A percentile compares a stretch with the other conserved stretches of the same genome.
These are phyloP conservation scores for Aurinia saxatilis DNA, from an alignment of 345 rosid species.

Conservation along the genomic window DNA sequence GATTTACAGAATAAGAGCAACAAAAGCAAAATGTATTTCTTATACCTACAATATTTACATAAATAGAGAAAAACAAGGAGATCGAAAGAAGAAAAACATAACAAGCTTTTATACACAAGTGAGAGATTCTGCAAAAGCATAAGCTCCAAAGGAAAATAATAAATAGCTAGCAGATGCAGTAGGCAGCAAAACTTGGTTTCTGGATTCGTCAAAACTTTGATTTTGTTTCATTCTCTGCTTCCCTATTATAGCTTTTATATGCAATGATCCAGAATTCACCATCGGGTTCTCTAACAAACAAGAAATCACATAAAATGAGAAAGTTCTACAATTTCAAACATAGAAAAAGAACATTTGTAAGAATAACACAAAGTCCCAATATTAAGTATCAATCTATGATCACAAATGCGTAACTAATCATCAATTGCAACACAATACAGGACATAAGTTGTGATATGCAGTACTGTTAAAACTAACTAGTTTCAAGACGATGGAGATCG, in stretches of 20 bases:
- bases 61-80: conserved; percentile 14
- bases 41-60: conserved; percentile 28
- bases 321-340: neutral
- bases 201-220: conserved; percentile 13
- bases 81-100: conserved; percentile 2
- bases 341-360: neutral
- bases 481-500: too few relatives aligned
- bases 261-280: neutral
- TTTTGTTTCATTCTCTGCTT: conserved; percentile 10
- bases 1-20: neutral
- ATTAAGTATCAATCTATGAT: neutral
- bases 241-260: neutral
- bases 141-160: conserved; percentile 1
- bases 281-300: neutral
- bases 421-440: neutral
- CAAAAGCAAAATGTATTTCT: conserved; percentile 9
- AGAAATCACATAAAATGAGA: neutral
- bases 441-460: too few relatives aligned
- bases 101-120: conserved; percentile 7
- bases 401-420: conserved; percentile 1
- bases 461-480: too few relatives aligned
- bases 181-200: conserved; percentile 20
- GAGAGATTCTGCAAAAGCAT: conserved; percentile 15
- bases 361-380: neutral
- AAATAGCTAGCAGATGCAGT: conserved; percentile 19